Base-by-base conservation (phyloP, 805 yeast species). In the Lipomyces starkeyi region DNA sequence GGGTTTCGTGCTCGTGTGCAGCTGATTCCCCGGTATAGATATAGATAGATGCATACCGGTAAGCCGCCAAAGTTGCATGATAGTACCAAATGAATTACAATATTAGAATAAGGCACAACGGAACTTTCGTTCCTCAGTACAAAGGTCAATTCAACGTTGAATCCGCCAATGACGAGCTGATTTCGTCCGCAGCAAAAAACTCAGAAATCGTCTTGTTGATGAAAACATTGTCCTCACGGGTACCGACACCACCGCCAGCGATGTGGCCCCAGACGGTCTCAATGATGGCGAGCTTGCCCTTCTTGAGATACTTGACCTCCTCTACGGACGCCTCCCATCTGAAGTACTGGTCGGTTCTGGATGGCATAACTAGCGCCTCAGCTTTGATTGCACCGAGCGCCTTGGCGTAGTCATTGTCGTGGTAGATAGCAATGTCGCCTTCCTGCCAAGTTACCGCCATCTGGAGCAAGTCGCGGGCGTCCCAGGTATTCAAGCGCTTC, bases 381-480 rank as follows among this genome's bases (percentile, higher is more conserved):
- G 73, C 73, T 53, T 64, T 61, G 65, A 70, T 70, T 52, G 59
- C 60, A 14, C 43, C 67, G 29, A 70, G 69, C 6, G 73, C 71
- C 17, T 61, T 63, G 5, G 43, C 40, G n/a, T 69, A 57, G 56
- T 70, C 73, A 20, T 72, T 72, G 58, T 65, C 72, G 56, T 60
- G 61, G 53, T 64, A 70, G 22, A 67, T 65, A 20, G 72, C 54
- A 53, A 70, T 70, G 53, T 70, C 71, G 29, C 73, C 73, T 61
- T 67, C 62, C 49, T 70, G 71, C 73, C 73, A 70, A 53, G 73
- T 70, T 13, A 65, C 73, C 14, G 69, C 69, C 73, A 70, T 67
- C 32, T 63, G 67, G 25, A 70, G 34, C 20, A 70, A 63, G 61
- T 70, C 72, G 6, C 65, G 66, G 8, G 65, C 73, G 49, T 70